Evolutionary conservation across 768 basidiomycete genomes (phyloP).

Genomic region (Clavaria fumosa): DNA sequence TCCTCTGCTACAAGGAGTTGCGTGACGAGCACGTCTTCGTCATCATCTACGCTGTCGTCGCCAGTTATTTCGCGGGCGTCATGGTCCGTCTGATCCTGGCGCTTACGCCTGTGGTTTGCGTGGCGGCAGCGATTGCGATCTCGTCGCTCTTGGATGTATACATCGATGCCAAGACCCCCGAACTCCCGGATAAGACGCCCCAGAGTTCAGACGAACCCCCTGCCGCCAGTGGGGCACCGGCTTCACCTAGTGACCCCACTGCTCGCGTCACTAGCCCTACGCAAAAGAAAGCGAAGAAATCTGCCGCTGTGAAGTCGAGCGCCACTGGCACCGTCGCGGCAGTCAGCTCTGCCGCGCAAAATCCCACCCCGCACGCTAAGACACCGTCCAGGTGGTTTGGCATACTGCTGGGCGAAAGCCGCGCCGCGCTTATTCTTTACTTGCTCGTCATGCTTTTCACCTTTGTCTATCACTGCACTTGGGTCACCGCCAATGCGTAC

Average conservation of each 20-base stretch:
- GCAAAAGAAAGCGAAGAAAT: conserved; percentile 49
- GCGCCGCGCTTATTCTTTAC: conserved; percentile 60
- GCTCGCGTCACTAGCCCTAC: no score
- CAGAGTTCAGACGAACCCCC: conserved; percentile 16
- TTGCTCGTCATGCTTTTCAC: conserved; percentile 64
- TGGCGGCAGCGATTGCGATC: conserved; percentile 80
- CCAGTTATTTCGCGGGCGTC: conserved; percentile 97
- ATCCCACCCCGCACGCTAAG: conserved; percentile 18
- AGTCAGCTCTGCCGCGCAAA: conserved; percentile 22
- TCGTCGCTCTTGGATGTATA: conserved; percentile 82
- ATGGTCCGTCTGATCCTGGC: conserved; percentile 99
- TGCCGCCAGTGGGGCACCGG: no score
- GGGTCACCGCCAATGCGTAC: conserved; percentile 88
- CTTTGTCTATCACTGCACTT: conserved; percentile 95
- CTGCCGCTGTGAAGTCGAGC: conserved; percentile 15
- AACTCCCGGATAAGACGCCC: conserved; percentile 16
- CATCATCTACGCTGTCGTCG: conserved; percentile 92
- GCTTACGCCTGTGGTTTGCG: conserved; percentile 93
- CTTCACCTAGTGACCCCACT: no score
- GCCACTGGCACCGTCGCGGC: conserved; percentile 25
- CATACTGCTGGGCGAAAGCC: conserved; percentile 76
- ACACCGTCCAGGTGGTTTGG: conserved; percentile 32
- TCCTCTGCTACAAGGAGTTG: conserved; percentile 85
- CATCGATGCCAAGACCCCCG: conserved; percentile 70
- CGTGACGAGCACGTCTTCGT: conserved; percentile 97